Evolutionary conservation across 2,329 filamentous ascomycete genomes (phyloP), one percentile per base, ranked within the genome.

Genomic region (Aspergillus quadricinctus): DNA sequence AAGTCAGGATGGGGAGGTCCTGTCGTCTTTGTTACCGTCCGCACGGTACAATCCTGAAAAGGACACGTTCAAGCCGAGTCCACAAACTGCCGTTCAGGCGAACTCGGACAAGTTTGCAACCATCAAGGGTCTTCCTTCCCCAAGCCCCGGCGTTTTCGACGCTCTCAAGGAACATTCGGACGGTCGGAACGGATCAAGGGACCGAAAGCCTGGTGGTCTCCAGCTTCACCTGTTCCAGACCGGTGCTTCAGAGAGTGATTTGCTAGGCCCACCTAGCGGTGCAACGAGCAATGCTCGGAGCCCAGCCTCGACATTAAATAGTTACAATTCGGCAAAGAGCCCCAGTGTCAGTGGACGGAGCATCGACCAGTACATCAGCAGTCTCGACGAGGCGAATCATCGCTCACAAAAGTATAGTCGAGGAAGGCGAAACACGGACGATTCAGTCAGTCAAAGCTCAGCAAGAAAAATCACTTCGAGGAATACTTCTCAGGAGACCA

Each of bases 341-440:
- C 77, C 83, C 46, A 83, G 82, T 58, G 77, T 81, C 10, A 87
- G 83, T 63, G 82, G 81, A 43, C 83, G 86, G 59, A 90, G 85
- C 61, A 82, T 90, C 37, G 89, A 95, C 63, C 87, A 92, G 61
- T 95, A 94, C 68, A 92, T 96, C 61, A 90, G 86, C 74, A 94
- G 90, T 69, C 76, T 96, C 1, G 91, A 96, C 35, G 83, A 90
- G 51, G 89, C 90, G 9, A 85, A 86, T 55, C 82, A 85, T 57
- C 85, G 86, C 66, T 77, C 80, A 4, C 79, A 77, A 60, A 80
- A 82, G 29, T 71, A 75, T 52, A 83, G 81, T 49, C 80, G 85
- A 7, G 82, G 83, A 53, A 80, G 75, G 58, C 75, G 74, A 57
- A 75, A 75, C 41, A 72, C 73, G 10, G 72, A 72, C 4, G 71